phyloP scores from a whole-genome alignment of 1,284 basidiomycete genomes.

The Microbotryomycetes sp. region DNA sequence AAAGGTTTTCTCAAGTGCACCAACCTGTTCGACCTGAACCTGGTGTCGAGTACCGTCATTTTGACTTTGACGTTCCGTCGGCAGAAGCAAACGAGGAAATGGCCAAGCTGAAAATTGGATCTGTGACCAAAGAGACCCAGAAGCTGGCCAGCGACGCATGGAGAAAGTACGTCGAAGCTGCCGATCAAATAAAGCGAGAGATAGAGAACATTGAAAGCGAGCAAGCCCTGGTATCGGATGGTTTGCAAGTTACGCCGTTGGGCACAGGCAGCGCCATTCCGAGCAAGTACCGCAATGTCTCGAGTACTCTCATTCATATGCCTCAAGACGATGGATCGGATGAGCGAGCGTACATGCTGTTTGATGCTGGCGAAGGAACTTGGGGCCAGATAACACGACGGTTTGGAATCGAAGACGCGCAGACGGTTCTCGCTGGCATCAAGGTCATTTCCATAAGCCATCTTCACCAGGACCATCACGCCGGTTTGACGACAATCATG shows the following conservation, averaged over 20 bases:
- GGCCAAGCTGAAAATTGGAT: conserved; percentile 12
- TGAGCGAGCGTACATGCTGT: conserved; percentile 58
- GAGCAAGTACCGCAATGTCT: conserved; percentile 77
- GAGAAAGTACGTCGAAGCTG: conserved; percentile 30
- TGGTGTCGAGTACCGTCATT: conserved; percentile 32
- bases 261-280: conserved; percentile 85
- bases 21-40: conserved; percentile 41
- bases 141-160: conserved; percentile 27
- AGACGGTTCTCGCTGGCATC: conserved; percentile 55
- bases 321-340: conserved; percentile 41
- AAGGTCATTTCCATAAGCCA: conserved; percentile 82
- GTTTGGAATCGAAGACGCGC: conserved; percentile 50
- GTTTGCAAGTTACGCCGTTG: conserved; percentile 66
- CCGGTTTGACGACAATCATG: conserved; percentile 69
- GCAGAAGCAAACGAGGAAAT: conserved; percentile 28
- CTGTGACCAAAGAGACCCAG: neutral
- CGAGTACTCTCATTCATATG: conserved; percentile 63
- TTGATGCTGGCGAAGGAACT: conserved; percentile 87
- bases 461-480: conserved; percentile 87
- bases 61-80: conserved; percentile 24
- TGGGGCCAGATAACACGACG: conserved; percentile 77
- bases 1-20: conserved; percentile 12
- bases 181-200: conserved; percentile 29
- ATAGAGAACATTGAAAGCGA: conserved; percentile 7
- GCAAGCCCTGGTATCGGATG: conserved; percentile 47